Conservation (phyloP, 2,329 filamentous ascomycete species). For the Hymenoscyphus fraxineus region DNA sequence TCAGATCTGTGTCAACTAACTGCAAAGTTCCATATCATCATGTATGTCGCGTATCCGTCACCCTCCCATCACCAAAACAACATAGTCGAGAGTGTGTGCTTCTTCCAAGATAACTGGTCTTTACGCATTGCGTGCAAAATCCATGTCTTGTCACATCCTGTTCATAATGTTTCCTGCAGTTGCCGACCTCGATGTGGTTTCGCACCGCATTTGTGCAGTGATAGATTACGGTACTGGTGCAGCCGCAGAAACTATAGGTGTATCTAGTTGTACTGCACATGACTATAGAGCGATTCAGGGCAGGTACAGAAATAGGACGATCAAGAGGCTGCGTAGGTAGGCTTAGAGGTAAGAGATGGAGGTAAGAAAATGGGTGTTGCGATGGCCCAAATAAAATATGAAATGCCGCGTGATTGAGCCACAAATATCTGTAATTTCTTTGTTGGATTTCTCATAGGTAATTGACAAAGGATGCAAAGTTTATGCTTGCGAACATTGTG, state of each 20-base stretch:
- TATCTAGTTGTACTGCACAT: slow-evolving; percentile 3
- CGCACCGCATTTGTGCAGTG: not conserved
- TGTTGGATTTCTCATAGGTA: not conserved
- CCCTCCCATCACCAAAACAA: slow-evolving; percentile 4
- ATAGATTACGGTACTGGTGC: not conserved
- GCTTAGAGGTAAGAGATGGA: not conserved
- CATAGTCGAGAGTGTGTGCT: not conserved
- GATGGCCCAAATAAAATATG: not conserved
- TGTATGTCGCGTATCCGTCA: not conserved
- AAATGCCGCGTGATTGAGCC: not conserved
- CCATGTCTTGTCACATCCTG: not conserved
- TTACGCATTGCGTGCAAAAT: not conserved
- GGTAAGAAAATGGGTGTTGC: not conserved
- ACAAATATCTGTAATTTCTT: not conserved
- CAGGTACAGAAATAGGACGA: too few relatives aligned
- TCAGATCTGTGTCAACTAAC: not conserved
- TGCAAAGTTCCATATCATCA: not conserved
- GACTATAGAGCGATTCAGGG: not conserved
- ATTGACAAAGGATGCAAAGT: not conserved
- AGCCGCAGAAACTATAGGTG: not conserved
- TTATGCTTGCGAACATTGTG: not conserved
- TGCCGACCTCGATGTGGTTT: not conserved
- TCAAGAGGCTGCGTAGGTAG: too few relatives aligned
- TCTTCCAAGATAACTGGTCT: not conserved
- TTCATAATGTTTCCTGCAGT: not conserved